Conservation (phyloP, 371 early-diverging fungal species). For the Mortierella sp. region DNA sequence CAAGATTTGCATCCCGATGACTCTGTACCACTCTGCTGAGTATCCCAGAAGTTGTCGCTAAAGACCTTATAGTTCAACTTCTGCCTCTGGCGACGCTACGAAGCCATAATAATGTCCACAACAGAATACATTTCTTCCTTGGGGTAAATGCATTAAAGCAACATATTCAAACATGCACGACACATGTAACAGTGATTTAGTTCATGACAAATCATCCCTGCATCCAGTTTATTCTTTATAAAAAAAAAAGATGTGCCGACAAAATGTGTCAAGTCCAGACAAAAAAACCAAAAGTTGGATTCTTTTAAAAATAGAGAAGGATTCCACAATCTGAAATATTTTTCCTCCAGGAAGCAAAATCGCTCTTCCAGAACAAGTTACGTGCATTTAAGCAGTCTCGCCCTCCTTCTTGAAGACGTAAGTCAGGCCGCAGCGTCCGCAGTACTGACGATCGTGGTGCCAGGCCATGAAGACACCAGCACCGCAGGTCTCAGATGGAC, state of each 20-base stretch:
- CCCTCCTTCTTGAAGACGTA: slow-evolving; percentile 71
- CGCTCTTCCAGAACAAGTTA: not conserved
- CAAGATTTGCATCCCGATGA: too few species aligned
- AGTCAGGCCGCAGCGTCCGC: slow-evolving; percentile 78
- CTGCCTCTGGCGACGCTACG: too few species aligned
- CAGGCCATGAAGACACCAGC: slow-evolving; percentile 99
- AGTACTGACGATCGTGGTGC: slow-evolving; percentile 97
- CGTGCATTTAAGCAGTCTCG: slow-evolving; percentile 45
- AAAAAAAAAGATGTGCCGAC: slow-evolving; percentile 7
- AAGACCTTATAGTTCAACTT: too few species aligned
- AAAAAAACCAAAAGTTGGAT: slow-evolving; percentile 7
- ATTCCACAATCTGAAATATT: not conserved
- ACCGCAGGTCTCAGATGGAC: slow-evolving; percentile 95
- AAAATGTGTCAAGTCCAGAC: slow-evolving; percentile 14
- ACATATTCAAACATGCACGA: not conserved
- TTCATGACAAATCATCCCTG: slow-evolving; percentile 14
- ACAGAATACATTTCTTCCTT: not conserved
- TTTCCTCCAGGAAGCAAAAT: slow-evolving; percentile 3
- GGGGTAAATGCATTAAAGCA: too few species aligned
- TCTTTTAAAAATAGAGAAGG: slow-evolving; percentile 10
- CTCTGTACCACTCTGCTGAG: too few species aligned
- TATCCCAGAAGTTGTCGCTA: too few species aligned
- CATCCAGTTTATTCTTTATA: slow-evolving; percentile 9
- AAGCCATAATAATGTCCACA: too few species aligned
- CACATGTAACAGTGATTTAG: not conserved